Evolutionary conservation across 2,329 filamentous ascomycete genomes (phyloP).

Genomic region (Fusarium albosuccineum): DNA sequence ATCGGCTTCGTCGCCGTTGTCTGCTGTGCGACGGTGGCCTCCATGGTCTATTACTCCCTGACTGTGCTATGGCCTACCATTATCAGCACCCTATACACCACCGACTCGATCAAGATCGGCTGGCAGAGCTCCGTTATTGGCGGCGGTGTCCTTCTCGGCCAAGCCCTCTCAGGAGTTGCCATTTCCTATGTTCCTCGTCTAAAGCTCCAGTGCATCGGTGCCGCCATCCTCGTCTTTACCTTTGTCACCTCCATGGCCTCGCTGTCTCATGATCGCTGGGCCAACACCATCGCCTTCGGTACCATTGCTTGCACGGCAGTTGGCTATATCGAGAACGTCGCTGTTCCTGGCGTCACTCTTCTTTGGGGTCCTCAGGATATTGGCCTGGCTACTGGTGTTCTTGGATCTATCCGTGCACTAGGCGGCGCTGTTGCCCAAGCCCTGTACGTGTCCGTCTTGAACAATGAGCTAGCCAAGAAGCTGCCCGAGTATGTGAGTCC

Average conservation of each 20-base stretch:
- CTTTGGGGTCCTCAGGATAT: slow-evolving; percentile 62
- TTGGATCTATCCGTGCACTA: slow-evolving; percentile 60
- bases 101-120: slow-evolving; percentile 54
- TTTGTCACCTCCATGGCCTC: slow-evolving; percentile 51
- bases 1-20: slow-evolving; percentile 56
- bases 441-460: slow-evolving; percentile 54
- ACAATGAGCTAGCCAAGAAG: slow-evolving; percentile 52
- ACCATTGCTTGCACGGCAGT: slow-evolving; percentile 49
- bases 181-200: slow-evolving; percentile 54
- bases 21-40: slow-evolving; percentile 54
- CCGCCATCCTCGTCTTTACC: slow-evolving; percentile 47
- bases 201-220: slow-evolving; percentile 52
- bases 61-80: slow-evolving; percentile 60
- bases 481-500: slow-evolving; percentile 51
- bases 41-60: slow-evolving; percentile 60
- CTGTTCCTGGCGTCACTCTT: slow-evolving; percentile 58
- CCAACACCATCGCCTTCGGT: slow-evolving; percentile 51
- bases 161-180: slow-evolving; percentile 52
- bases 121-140: slow-evolving; percentile 58
- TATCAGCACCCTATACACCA: slow-evolving; percentile 57
- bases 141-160: slow-evolving; percentile 57
- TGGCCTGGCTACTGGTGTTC: slow-evolving; percentile 58
- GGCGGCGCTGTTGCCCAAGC: slow-evolving; percentile 55
- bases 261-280: slow-evolving; percentile 46
- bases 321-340: slow-evolving; percentile 56